Evolutionary conservation across 2,329 filamentous ascomycete genomes (phyloP).

Genomic region (Beauveria asiatica): DNA sequence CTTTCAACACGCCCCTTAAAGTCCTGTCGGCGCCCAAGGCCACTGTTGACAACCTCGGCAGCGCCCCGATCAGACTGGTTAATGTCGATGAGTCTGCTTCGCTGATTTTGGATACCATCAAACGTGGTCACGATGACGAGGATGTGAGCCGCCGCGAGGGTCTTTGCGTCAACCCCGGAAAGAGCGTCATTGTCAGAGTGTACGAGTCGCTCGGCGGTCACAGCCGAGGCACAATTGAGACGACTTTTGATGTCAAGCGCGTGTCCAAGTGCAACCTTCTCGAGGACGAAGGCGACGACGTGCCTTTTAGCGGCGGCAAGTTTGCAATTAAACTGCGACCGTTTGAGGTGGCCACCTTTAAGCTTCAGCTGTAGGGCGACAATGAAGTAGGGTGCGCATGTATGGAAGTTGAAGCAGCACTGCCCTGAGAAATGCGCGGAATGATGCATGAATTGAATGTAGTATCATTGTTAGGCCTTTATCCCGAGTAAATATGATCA

Average conservation of each 20-base stretch:
- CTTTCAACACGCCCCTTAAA: slow-evolving; percentile 77
- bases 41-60: slow-evolving; percentile 19
- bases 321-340: slow-evolving; percentile 61
- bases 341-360: slow-evolving; percentile 80
- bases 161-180: slow-evolving; percentile 58
- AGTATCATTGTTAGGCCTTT: neutral
- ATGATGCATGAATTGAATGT: neutral
- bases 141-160: slow-evolving; percentile 56
- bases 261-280: slow-evolving; percentile 79
- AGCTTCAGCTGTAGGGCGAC: slow-evolving; percentile 43
- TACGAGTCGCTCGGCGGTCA: slow-evolving; percentile 86
- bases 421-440: neutral
- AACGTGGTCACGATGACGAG: slow-evolving; percentile 84
- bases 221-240: slow-evolving; percentile 60
- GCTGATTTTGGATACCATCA: slow-evolving; percentile 79
- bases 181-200: slow-evolving; percentile 73
- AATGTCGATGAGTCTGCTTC: slow-evolving; percentile 47
- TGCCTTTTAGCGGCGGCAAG: slow-evolving; percentile 40
- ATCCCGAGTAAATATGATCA: slow-evolving; percentile 4
- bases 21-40: slow-evolving; percentile 22
- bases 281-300: slow-evolving; percentile 72
- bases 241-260: slow-evolving; percentile 61
- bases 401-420: slow-evolving; percentile 3
- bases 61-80: slow-evolving; percentile 54
- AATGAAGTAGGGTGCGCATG: slow-evolving; percentile 21